phyloP scores from a whole-genome alignment of 768 basidiomycete genomes.

The Wakefieldia striispora region DNA sequence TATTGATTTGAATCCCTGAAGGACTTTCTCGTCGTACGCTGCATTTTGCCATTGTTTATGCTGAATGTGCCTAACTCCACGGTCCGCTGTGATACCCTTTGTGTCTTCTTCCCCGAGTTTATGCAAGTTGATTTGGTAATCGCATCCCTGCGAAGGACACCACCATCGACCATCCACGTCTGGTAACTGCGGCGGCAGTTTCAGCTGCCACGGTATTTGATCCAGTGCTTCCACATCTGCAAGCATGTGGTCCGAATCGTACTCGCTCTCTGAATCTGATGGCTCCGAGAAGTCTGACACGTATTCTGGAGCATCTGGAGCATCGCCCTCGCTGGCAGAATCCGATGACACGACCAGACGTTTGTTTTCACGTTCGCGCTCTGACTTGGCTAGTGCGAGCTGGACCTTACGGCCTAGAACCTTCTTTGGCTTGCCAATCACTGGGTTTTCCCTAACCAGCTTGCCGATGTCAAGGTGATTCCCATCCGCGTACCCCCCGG shows the following conservation, averaged over 20 bases:
- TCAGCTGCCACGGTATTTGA: conserved; percentile 38
- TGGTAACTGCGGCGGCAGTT: conserved; percentile 38
- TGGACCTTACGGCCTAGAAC: conserved; percentile 20
- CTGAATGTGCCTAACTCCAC: conserved; percentile 21
- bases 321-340: conserved; percentile 22
- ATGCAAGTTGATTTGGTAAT: conserved; percentile 46
- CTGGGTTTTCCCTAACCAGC: conserved; percentile 24
- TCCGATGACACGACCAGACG: conserved; percentile 15
- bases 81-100: conserved; percentile 19
- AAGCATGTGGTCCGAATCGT: conserved; percentile 32
- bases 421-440: conserved; percentile 26
- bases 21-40: conserved; percentile 27
- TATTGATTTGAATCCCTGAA: conserved; percentile 24
- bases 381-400: conserved; percentile 10
- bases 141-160: conserved; percentile 46
- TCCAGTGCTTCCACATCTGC: conserved; percentile 20
- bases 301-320: conserved; percentile 33
- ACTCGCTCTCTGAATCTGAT: conserved; percentile 41
- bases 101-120: conserved; percentile 36
- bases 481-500: not conserved
- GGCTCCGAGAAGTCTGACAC: conserved; percentile 59
- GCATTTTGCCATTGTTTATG: conserved; percentile 38
- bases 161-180: conserved; percentile 49
- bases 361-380: not conserved
- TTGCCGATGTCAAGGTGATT: not conserved